Conservation (phyloP, 2,329 filamentous ascomycete species). For the Xylaria sp. region DNA sequence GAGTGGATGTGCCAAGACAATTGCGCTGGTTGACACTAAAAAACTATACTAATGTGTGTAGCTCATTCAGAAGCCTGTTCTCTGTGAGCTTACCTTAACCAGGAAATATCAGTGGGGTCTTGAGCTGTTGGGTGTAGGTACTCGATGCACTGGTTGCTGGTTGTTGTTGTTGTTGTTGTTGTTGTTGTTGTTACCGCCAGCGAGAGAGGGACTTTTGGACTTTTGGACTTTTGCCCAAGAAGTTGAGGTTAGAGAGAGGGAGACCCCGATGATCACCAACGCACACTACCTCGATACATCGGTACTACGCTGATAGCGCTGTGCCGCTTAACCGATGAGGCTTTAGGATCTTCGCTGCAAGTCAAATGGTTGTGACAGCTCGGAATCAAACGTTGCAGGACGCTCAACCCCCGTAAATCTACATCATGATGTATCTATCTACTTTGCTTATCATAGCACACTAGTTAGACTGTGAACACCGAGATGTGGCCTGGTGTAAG, state of each 20-base stretch:
- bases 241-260: slow-evolving; percentile 1
- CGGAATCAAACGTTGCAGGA: slow-evolving; percentile 38
- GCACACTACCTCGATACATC: slow-evolving; percentile 9
- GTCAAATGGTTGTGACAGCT: slow-evolving; percentile 25
- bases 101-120: slow-evolving; percentile 5
- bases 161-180: background rate
- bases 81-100: slow-evolving; percentile 9
- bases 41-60: slow-evolving; percentile 22
- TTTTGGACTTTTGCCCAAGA: background rate
- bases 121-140: background rate
- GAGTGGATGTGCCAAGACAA: slow-evolving; percentile 32
- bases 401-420: slow-evolving; percentile 15
- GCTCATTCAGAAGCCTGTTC: slow-evolving; percentile 10
- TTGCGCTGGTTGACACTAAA: slow-evolving; percentile 22
- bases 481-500: slow-evolving; percentile 16
- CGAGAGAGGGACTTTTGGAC: background rate
- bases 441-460: slow-evolving; percentile 20
- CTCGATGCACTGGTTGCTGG: too few species aligned
- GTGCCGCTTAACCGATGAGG: slow-evolving; percentile 37
- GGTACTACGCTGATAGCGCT: slow-evolving; percentile 15
- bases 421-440: slow-evolving; percentile 1
- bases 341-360: slow-evolving; percentile 37
- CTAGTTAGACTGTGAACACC: slow-evolving; percentile 7
- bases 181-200: background rate
- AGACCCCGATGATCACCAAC: slow-evolving; percentile 22